Evolutionary conservation across 108 stramenopile species (phyloP).

Genomic region (Mediolabrus comicus): DNA sequence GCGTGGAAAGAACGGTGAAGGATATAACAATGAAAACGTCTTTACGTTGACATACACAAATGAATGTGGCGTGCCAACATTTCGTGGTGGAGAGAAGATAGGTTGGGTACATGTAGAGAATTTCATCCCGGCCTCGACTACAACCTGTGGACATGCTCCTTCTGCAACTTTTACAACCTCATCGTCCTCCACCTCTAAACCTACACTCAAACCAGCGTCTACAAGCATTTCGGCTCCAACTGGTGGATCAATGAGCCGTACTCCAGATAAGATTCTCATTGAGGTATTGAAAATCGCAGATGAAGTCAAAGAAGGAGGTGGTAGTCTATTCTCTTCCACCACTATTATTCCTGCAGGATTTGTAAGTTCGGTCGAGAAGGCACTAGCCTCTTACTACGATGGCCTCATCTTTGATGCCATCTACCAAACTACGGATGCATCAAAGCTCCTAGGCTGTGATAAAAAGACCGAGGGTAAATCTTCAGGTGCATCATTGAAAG

Average conservation of each 20-base stretch:
- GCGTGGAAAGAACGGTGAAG: neutral
- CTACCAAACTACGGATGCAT: neutral
- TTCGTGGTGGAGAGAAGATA: neutral
- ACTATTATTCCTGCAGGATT: neutral
- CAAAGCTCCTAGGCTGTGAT: neutral
- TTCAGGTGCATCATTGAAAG: neutral
- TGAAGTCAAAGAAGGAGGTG: neutral
- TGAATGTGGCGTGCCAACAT: neutral
- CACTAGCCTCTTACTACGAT: neutral
- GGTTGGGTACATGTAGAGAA: neutral
- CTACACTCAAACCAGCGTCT: neutral
- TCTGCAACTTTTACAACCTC: neutral
- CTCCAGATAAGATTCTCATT: neutral
- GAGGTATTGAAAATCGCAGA: neutral
- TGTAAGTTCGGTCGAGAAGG: neutral
- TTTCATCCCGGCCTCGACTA: neutral
- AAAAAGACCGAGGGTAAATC: neutral
- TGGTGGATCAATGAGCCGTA: neutral
- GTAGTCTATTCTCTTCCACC: neutral
- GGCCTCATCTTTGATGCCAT: neutral
- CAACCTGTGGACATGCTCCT: neutral
- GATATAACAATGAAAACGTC: neutral
- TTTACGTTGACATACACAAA: slow-evolving; percentile 2
- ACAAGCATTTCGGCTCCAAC: neutral
- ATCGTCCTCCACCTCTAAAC: neutral